Evolutionary conservation across 805 yeast species (phyloP), one percentile per base, ranked within the genome.

Genomic region (Starmerella etchellsii): DNA sequence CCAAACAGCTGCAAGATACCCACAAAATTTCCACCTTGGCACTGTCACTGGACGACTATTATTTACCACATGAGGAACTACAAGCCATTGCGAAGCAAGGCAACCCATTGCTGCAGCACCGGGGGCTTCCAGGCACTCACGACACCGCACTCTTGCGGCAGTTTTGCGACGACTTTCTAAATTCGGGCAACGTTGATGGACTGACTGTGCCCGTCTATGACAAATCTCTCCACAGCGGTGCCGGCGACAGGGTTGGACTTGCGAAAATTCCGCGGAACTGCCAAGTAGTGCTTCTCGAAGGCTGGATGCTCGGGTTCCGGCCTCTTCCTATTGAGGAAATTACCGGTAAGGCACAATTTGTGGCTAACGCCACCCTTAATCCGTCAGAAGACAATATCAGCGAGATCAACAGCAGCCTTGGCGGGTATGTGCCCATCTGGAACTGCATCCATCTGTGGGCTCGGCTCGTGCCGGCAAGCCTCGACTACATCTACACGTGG

Each of bases 121-220:
- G 97, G 21, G 97, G 97, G 0, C 66, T 82, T 14, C 97, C 97
- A 0, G 96, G 96, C 0, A 88, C 97, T 0, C 98, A 88, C 57
- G 96, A 88, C 54, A 53, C 81, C 15, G 50, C 49, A 1, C 52
- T 80, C 20, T 55, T 56, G 16, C 34, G 47, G 6, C 49, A 58
- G 7, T 57, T 68, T 5, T 48, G 81, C 30, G 43, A 50, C 5
- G 47, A 49, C 22, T 54, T 61, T 9, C 22, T 34, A 4, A 5
- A 14, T 9, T 0, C 52, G 52, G 3, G 54, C 70, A 2, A 44
- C 19, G 4, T 7, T 8, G 23, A 53, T 1, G 16, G 34, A 9
- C 26, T 40, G 5, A 7, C 19, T 14, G 59, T 75, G 6, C 96
- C 97, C 1, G 49, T 57, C 7, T 91, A 85, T 59, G 94, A 88